phyloP scores from a whole-genome alignment of 2,329 filamentous ascomycete species.

The Chalaropsis ovoidea region DNA sequence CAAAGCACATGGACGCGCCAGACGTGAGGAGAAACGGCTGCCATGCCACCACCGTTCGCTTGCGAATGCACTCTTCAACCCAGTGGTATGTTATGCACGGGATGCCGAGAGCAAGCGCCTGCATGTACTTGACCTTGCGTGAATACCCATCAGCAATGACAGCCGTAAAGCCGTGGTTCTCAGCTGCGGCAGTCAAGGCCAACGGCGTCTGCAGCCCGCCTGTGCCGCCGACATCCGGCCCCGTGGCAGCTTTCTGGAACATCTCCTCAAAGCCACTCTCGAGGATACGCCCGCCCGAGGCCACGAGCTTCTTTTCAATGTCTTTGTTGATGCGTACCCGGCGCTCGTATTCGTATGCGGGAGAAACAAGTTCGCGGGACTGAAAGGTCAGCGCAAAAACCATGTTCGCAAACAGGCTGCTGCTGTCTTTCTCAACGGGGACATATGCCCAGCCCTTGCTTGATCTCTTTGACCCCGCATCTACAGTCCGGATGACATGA shows the following conservation, averaged over 20 bases:
- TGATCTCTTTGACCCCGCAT: neutral
- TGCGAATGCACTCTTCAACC: conserved; percentile 61
- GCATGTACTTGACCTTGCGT: conserved; percentile 83
- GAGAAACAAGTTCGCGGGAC: conserved; percentile 41
- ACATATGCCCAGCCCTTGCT: conserved; percentile 24
- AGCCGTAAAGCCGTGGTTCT: conserved; percentile 63
- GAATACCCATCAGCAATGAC: conserved; percentile 79
- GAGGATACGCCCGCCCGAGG: conserved; percentile 63
- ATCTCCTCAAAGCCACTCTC: conserved; percentile 69
- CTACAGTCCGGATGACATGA: neutral
- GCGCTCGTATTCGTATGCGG: conserved; percentile 40
- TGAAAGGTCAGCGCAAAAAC: conserved; percentile 74
- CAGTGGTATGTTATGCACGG: conserved; percentile 78
- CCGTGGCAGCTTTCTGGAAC: conserved; percentile 43
- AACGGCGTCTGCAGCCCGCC: conserved; percentile 32
- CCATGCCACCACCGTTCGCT: conserved; percentile 59
- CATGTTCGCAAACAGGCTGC: conserved; percentile 62
- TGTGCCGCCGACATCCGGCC: neutral
- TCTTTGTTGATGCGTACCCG: conserved; percentile 36
- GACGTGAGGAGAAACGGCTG: conserved; percentile 73
- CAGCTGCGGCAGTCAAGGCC: conserved; percentile 43
- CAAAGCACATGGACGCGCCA: conserved; percentile 66
- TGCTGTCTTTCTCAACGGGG: conserved; percentile 24
- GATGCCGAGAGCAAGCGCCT: conserved; percentile 79
- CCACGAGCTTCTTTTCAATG: conserved; percentile 52